phyloP scores from a whole-genome alignment of 345 rosid genomes.

The Psidium guajava region DNA sequence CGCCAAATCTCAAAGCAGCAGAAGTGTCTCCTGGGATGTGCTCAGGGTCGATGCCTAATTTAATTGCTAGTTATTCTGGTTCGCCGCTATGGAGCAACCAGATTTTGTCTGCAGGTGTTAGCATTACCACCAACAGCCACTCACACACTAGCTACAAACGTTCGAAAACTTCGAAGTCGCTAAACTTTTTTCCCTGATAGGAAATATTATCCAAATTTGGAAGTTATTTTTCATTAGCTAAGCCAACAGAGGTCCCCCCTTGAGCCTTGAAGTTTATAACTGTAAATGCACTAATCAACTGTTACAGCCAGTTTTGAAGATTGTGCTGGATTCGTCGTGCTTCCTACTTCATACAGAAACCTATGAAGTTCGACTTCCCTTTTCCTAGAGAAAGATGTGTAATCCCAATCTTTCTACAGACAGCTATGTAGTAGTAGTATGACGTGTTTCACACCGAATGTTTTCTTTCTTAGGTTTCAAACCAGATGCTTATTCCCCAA shows the following conservation, averaged over 20 bases:
- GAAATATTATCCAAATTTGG: neutral
- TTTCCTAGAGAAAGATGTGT: neutral
- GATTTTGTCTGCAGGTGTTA: neutral
- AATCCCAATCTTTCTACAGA: neutral
- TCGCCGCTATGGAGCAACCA: neutral
- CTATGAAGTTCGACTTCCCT: neutral
- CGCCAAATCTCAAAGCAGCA: neutral
- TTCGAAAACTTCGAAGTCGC: neutral
- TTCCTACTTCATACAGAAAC: neutral
- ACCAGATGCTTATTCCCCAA: neutral
- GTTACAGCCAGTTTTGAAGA: neutral
- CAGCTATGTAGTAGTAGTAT: neutral
- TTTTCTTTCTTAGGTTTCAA: neutral
- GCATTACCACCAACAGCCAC: neutral
- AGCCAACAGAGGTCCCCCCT: neutral
- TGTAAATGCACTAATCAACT: neutral
- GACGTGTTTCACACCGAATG: neutral
- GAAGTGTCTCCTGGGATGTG: neutral
- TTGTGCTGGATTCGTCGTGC: neutral
- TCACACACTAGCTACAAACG: neutral
- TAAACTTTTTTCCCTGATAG: neutral
- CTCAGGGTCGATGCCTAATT: neutral
- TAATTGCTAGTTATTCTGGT: neutral
- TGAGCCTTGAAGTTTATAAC: neutral
- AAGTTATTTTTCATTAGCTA: neutral